Evolutionary conservation across 495 filamentous ascomycete genomes (phyloP), one percentile per base, ranked within the genome.

Genomic region (Talaromyces proteolyticus): DNA sequence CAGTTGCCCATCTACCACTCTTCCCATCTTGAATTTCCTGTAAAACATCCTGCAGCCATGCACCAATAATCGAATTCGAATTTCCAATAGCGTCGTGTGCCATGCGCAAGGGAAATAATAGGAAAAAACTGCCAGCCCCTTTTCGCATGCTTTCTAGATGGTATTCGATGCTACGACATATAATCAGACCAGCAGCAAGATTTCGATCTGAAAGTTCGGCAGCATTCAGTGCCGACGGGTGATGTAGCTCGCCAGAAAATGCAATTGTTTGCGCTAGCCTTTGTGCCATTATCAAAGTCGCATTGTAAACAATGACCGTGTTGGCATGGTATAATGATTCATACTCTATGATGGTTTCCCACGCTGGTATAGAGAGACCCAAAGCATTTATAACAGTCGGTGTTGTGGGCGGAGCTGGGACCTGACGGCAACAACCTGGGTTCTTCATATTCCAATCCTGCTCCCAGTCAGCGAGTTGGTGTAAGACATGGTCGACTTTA

Each of bases 101-200:
- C 44, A 47, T 47, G 3, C 44, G 44, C 17, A 47, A 24, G 4
- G 44, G 44, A 10, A 19, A 47, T 4, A 47, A 11, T 2, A 47
- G 16, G 16, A 47, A 47, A 21, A 47, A 23, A 11, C 44, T 47
- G 14, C 44, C 44, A 14, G 29, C 44, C 11, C 44, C 44, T 47
- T 47, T 16, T 14, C 29, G 44, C 44, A 47, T 47, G 44, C 44
- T 47, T 8, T 47, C n/a, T 7, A 47, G 21, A 16, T 47, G 44
- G 16, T 47, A 47, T 5, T 47, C 44, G 4, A 47, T 26, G 16
- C 44, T 38, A 10, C 44, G 44, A 17, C 44, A 47, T 17, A 47
- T 47, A 2, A 1, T 38, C n/a, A 47, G 26, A 10, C n/a, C 44
- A 4, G 44, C 17, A 14, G 1, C 17, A 29, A 34, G 18, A 4